Percentiles rank a stretch among this genome's conserved stretches.
Evolutionary conservation across 305 asterid species (phyloP).

Genomic region (Fraxinus xanthoxyloides): DNA sequence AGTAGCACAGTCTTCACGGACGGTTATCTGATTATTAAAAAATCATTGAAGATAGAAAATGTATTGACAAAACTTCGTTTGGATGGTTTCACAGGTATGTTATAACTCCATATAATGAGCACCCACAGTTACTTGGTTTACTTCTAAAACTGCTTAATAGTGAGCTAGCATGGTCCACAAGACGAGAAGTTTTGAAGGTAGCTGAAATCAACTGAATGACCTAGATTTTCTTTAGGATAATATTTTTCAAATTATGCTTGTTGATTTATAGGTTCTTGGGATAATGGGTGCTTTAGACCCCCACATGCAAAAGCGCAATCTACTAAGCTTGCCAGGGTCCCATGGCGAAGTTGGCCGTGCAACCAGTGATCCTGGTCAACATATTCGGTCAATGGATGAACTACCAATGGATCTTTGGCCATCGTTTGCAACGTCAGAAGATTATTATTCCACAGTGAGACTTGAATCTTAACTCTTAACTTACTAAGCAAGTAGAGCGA

Average conservation of each 20-base stretch:
- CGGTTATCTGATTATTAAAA: not conserved
- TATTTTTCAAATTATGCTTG: constrained; percentile 20
- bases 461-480: constrained; percentile 27
- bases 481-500: constrained; percentile 2
- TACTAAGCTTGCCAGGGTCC: constrained; percentile 75
- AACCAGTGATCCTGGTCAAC: constrained; percentile 85
- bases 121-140: constrained; percentile 88
- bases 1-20: not conserved
- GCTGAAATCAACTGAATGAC: constrained; percentile 19
- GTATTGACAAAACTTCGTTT: constrained; percentile 10
- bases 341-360: constrained; percentile 89
- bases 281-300: constrained; percentile 99
- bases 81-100: constrained; percentile 67
- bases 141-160: constrained; percentile 91
- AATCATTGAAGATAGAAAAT: not conserved
- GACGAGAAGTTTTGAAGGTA: constrained; percentile 97
- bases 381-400: constrained; percentile 79
- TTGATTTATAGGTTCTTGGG: constrained; percentile 73
- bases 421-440: constrained; percentile 95
- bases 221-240: constrained; percentile 4
- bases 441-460: constrained; percentile 91
- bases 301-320: constrained; percentile 86
- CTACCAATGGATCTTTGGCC: constrained; percentile 98
- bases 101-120: constrained; percentile 88
- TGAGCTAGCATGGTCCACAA: constrained; percentile 98